Conservation (phyloP, 768 basidiomycete genomes). For the Calocybe gangraenosa region DNA sequence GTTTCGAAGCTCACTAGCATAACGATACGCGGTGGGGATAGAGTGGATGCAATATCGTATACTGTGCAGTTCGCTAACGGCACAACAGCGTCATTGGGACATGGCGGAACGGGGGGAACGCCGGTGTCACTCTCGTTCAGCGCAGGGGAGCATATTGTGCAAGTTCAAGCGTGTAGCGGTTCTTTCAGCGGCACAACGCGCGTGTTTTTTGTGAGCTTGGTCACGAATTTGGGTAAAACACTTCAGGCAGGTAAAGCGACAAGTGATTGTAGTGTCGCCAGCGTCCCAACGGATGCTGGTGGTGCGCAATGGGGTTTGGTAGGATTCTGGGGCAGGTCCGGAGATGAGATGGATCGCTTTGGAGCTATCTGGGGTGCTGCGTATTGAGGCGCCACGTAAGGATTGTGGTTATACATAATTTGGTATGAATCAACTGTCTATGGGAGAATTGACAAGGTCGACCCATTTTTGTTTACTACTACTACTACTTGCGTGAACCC, state of each 20-base stretch:
- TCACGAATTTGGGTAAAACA: conserved; percentile 25
- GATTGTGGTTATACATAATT: too few species aligned
- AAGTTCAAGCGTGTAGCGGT: conserved; percentile 23
- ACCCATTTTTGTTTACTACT: too few species aligned
- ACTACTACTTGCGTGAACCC: too few species aligned
- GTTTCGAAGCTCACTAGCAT: conserved; percentile 25
- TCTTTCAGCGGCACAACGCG: conserved; percentile 23
- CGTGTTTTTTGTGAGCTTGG: conserved; percentile 27
- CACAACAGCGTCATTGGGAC: conserved; percentile 17
- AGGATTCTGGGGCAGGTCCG: conserved; percentile 28
- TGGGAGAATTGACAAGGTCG: too few species aligned
- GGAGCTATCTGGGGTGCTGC: conserved; percentile 28
- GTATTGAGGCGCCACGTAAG: conserved; percentile 20
- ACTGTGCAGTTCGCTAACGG: conserved; percentile 18
- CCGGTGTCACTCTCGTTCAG: conserved; percentile 23
- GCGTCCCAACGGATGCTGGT: conserved; percentile 24
- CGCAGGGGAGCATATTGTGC: conserved; percentile 20
- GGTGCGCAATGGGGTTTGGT: conserved; percentile 26
- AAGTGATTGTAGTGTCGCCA: conserved; percentile 21
- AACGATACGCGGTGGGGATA: conserved; percentile 26
- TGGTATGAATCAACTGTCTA: too few species aligned
- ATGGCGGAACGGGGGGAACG: conserved; percentile 31
- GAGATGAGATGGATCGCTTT: conserved; percentile 26
- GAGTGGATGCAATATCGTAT: conserved; percentile 29
- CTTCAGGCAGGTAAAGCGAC: conserved; percentile 26